A percentile compares a stretch with the other conserved stretches of the same genome.
Evolutionary conservation across 495 filamentous ascomycete species (phyloP).

Genomic region (Daldinia childiae): DNA sequence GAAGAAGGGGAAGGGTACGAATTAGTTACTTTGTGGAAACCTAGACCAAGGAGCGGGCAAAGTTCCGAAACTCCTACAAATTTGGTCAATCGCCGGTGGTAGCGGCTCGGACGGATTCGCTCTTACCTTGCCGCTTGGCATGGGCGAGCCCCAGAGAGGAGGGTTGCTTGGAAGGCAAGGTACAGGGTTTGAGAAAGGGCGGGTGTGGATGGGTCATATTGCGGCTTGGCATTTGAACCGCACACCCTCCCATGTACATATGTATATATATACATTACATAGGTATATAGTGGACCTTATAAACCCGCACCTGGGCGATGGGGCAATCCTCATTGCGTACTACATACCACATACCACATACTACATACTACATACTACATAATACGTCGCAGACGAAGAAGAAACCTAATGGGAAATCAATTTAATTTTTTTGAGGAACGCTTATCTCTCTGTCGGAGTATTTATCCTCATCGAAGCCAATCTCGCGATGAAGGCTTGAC

Average conservation of each 20-base stretch:
- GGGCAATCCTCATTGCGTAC: conserved; percentile 2
- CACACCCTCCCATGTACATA: conserved; percentile 24
- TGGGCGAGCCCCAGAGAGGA: conserved; percentile 45
- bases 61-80: conserved; percentile 48
- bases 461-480: conserved; percentile 40
- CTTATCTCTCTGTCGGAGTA: conserved; percentile 49
- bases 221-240: conserved; percentile 39
- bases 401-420: conserved; percentile 33
- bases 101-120: conserved; percentile 52
- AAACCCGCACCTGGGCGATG: neutral
- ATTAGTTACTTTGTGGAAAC: conserved; percentile 40
- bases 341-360: neutral
- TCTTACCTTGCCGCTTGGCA: conserved; percentile 47
- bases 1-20: conserved; percentile 41
- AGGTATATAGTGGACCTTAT: neutral
- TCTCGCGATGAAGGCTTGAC: conserved; percentile 32
- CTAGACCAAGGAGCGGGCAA: conserved; percentile 37
- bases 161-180: conserved; percentile 44
- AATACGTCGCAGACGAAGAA: conserved; percentile 14
- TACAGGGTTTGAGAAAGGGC: conserved; percentile 39
- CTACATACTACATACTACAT: neutral
- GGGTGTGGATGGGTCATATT: conserved; percentile 45
- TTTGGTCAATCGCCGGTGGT: conserved; percentile 49
- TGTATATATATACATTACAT: conserved; percentile 2
- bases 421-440: conserved; percentile 40